A percentile compares a stretch with the other conserved stretches of the same genome.
phyloP scores from a whole-genome alignment of 2,329 filamentous ascomycete species.

The Apiospora kogelbergensis region DNA sequence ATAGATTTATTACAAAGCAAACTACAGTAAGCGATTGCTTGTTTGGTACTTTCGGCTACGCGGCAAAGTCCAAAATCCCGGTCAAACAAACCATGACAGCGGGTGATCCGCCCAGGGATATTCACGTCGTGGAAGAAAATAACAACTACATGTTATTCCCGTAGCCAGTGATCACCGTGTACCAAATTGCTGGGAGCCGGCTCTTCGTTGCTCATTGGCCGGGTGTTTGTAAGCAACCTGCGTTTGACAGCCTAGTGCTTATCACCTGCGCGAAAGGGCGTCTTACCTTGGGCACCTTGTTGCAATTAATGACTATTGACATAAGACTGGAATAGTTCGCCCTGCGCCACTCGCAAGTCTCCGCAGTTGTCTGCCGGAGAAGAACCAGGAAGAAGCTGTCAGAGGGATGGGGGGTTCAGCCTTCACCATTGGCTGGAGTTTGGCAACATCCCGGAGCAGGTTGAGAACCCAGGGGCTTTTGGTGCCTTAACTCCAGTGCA shows the following conservation, averaged over 20 bases:
- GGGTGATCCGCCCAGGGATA: neutral
- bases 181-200: neutral
- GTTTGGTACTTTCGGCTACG: neutral
- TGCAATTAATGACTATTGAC: neutral
- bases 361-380: neutral
- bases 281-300: neutral
- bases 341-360: neutral
- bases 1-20: neutral
- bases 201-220: neutral
- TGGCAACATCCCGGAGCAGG: neutral
- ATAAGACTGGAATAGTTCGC: neutral
- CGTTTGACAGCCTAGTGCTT: neutral
- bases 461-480: neutral
- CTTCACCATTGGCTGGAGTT: neutral
- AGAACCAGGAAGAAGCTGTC: neutral
- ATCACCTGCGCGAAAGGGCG: neutral
- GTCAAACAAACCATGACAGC: neutral
- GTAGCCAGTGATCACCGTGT: neutral
- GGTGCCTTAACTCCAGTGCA: neutral
- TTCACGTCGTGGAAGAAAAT: neutral
- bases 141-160: neutral
- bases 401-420: neutral
- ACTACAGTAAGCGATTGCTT: neutral
- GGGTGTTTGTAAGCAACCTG: neutral
- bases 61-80: neutral